Conservation (phyloP, 1,139 yeast genomes). For the Hanseniaspora sp. region DNA sequence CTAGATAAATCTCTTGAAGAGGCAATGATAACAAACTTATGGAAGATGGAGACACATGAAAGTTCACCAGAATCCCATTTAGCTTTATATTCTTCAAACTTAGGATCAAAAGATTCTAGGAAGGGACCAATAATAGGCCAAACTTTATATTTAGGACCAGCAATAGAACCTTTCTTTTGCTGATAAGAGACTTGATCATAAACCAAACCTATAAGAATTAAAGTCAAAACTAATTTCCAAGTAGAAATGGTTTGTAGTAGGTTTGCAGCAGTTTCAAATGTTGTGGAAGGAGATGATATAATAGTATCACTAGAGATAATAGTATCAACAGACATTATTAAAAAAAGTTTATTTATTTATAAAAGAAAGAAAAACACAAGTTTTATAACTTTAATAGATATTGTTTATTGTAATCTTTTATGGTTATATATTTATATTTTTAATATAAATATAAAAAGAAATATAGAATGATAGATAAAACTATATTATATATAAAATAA, state of each 20-base stretch:
- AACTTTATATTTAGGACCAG: constrained; percentile 74
- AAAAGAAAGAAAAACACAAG: neutral
- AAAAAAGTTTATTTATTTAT: neutral
- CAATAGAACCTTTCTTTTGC: constrained; percentile 70
- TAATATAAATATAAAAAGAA: neutral
- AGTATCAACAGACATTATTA: constrained; percentile 10
- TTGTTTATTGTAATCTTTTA: neutral
- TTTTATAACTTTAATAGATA: neutral
- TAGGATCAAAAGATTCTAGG: constrained; percentile 89
- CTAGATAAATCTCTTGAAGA: constrained; percentile 82
- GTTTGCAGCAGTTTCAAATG: constrained; percentile 8
- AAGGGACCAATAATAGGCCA: constrained; percentile 97
- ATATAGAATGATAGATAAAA: too few relatives aligned
- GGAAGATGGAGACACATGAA: constrained; percentile 93
- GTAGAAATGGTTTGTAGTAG: constrained; percentile 30
- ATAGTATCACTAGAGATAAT: constrained; percentile 14
- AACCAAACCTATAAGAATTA: constrained; percentile 42
- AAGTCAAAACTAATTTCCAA: constrained; percentile 44
- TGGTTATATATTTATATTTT: neutral
- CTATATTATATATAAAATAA: too few relatives aligned
- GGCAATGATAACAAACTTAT: constrained; percentile 93
- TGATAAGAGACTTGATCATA: constrained; percentile 78
- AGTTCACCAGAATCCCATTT: constrained; percentile 93
- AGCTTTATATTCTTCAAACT: constrained; percentile 81
- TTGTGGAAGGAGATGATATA: neutral